phyloP scores from a whole-genome alignment of 2,329 filamentous ascomycete genomes.

The Triangularia verruculosa region DNA sequence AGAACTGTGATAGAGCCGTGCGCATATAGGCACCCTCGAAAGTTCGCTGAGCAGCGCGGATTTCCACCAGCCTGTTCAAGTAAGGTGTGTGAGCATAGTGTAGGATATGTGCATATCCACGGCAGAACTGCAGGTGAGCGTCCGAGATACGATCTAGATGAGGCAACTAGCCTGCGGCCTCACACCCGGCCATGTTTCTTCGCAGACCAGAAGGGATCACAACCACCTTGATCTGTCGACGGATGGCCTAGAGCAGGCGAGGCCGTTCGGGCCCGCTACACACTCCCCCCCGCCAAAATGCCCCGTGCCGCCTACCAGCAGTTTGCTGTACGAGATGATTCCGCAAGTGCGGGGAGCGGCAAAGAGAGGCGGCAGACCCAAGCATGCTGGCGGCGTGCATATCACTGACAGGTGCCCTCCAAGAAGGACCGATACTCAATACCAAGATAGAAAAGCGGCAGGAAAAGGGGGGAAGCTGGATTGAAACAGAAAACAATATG shows the following conservation, averaged over 20 bases:
- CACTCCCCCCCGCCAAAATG: neutral
- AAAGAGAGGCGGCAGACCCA: neutral
- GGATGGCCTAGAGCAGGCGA: neutral
- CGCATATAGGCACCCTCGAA: constrained; percentile 97
- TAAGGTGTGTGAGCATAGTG: constrained; percentile 2
- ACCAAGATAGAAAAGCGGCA: neutral
- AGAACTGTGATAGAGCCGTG: constrained; percentile 91
- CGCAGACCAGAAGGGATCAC: neutral
- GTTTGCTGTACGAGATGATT: neutral
- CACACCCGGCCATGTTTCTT: neutral
- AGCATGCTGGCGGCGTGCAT: neutral
- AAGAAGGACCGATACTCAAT: neutral
- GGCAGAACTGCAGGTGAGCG: neutral
- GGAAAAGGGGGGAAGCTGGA: neutral
- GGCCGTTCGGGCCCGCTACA: neutral
- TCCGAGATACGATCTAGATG: neutral
- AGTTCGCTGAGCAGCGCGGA: constrained; percentile 90
- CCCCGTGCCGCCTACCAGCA: neutral
- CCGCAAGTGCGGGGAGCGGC: constrained; percentile 1
- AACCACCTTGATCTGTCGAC: neutral
- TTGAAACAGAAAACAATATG: neutral
- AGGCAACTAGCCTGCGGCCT: neutral
- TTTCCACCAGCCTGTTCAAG: constrained; percentile 69
- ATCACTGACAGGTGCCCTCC: neutral
- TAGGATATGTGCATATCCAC: neutral